Evolutionary conservation across 345 rosid species (phyloP).

Genomic region (Pelargonium nanum): DNA sequence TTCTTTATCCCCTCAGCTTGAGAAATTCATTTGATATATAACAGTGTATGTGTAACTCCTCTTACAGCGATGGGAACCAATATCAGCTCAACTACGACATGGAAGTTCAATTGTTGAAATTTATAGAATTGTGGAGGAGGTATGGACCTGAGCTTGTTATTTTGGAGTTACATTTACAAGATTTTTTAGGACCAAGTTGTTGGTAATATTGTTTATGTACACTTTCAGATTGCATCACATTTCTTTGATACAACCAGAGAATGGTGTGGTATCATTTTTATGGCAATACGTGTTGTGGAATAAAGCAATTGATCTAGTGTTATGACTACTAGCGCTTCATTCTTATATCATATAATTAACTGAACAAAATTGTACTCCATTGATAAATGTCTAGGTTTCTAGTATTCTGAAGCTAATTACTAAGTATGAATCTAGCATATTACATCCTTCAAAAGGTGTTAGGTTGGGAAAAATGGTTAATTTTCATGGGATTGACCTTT

Average conservation of each 20-base stretch:
- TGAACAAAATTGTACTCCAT: too few relatives aligned
- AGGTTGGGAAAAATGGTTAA: too few relatives aligned
- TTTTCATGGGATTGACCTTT: too few relatives aligned
- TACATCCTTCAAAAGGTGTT: too few relatives aligned
- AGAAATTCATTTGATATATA: not conserved
- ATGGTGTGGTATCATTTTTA: not conserved
- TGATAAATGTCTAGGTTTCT: too few relatives aligned
- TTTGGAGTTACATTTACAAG: not conserved
- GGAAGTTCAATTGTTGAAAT: slow-evolving; percentile 95
- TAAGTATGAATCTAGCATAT: too few relatives aligned
- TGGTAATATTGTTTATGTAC: not conserved
- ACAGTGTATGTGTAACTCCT: slow-evolving; percentile 8
- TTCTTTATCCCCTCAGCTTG: not conserved
- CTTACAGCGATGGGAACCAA: slow-evolving; percentile 80
- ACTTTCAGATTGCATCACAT: not conserved
- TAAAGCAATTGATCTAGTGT: not conserved
- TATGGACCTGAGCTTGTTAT: not conserved
- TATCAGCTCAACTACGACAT: slow-evolving; percentile 91
- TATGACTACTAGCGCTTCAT: not conserved
- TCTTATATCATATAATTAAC: too few relatives aligned
- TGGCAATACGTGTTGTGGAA: not conserved
- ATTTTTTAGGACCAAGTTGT: not conserved
- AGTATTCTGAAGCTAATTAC: too few relatives aligned
- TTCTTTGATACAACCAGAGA: not conserved
- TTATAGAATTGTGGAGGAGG: slow-evolving; percentile 97